Conservation (phyloP, 73 alveolate genomes). For the Paramecium biaurelia region DNA sequence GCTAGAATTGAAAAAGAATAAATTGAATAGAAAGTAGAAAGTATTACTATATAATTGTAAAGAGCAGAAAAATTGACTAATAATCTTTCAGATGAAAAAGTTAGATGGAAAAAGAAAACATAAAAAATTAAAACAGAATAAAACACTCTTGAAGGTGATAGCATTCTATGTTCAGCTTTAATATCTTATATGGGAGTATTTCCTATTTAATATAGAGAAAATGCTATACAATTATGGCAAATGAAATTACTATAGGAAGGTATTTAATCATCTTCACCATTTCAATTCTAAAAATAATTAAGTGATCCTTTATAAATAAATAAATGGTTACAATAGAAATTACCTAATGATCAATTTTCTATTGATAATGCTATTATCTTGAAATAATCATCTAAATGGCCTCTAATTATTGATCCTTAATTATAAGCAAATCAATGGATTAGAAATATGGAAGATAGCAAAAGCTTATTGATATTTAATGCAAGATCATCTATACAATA, state of each 20-base stretch:
- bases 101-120: constrained; percentile 86
- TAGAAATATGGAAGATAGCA: constrained; percentile 83
- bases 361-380: constrained; percentile 97
- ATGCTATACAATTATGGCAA: constrained; percentile 91
- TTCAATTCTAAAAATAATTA: constrained; percentile 80
- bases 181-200: constrained; percentile 99
- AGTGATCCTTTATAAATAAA: constrained; percentile 98
- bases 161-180: constrained; percentile 95
- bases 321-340: constrained; percentile 89
- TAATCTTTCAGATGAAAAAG: constrained; percentile 98
- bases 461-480: constrained; percentile 75
- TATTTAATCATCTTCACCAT: constrained; percentile 68
- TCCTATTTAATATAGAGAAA: constrained; percentile 92
- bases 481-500: constrained; percentile 81
- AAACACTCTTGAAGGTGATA: constrained; percentile 97
- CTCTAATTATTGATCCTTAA: constrained; percentile 99
- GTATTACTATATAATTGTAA: constrained; percentile 74
- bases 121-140: constrained; percentile 74
- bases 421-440: constrained; percentile 96
- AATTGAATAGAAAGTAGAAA: constrained; percentile 86
- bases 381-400: constrained; percentile 97
- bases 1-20: constrained; percentile 90
- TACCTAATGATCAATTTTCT: constrained; percentile 96
- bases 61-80: constrained; percentile 97
- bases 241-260: constrained; percentile 60